Percentiles rank a stretch among this genome's conserved stretches.
Conservation (phyloP, 331 rosid species). For the Rosa hybrid region DNA sequence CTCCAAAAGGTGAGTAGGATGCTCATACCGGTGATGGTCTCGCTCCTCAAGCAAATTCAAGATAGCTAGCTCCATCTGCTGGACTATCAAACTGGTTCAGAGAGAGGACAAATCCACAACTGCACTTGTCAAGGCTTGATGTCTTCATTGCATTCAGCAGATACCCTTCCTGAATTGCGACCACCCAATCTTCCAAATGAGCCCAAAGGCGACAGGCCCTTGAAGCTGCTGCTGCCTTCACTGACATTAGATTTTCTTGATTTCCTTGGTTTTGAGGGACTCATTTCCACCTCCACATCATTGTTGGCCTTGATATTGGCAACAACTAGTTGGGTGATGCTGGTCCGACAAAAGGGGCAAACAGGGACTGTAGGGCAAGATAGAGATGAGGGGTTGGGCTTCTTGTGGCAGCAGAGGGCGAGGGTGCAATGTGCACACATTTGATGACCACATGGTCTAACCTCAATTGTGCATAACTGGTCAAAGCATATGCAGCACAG, state of each 20-base stretch:
- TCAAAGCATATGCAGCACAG: slow-evolving; percentile 91
- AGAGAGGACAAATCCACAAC: slow-evolving; percentile 16
- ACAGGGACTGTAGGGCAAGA: slow-evolving; percentile 48
- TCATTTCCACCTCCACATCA: slow-evolving; percentile 57
- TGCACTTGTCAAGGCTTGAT: slow-evolving; percentile 35
- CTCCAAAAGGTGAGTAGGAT: slow-evolving; percentile 1
- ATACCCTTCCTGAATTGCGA: slow-evolving; percentile 56
- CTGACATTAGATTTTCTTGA: slow-evolving; percentile 79
- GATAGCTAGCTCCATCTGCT: slow-evolving; percentile 20
- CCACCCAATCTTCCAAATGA: slow-evolving; percentile 65
- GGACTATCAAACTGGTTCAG: slow-evolving; percentile 6
- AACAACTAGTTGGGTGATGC: slow-evolving; percentile 62
- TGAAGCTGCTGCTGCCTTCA: slow-evolving; percentile 94
- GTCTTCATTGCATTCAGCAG: slow-evolving; percentile 47
- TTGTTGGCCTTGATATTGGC: slow-evolving; percentile 48
- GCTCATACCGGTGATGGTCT: slow-evolving; percentile 7
- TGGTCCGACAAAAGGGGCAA: slow-evolving; percentile 89
- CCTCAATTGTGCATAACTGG: slow-evolving; percentile 83
- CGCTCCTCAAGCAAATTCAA: slow-evolving; percentile 15
- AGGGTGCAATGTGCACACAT: slow-evolving; percentile 92
- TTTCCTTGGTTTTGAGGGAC: slow-evolving; percentile 69
- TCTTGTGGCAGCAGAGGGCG: slow-evolving; percentile 89
- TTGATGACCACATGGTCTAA: slow-evolving; percentile 85
- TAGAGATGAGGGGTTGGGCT: slow-evolving; percentile 50
- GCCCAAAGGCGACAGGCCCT: slow-evolving; percentile 72